Evolutionary conservation across 2,329 filamentous ascomycete genomes (phyloP), one percentile per base, ranked within the genome.

Genomic region (Colletotrichum eremochloae): DNA sequence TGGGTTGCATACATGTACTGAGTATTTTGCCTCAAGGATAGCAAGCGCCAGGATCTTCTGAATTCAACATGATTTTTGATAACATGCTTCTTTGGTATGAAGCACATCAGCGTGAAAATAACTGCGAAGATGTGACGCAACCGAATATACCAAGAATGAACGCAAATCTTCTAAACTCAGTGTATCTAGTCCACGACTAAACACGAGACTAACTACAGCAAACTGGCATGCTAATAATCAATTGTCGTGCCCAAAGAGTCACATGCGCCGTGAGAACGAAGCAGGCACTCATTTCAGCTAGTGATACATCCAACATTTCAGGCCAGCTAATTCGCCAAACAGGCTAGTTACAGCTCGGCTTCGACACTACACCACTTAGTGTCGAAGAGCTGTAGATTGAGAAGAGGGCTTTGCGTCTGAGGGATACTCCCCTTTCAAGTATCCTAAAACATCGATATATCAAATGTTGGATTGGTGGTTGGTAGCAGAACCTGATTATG

Each of bases 371-470:
- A 20, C 6, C 6, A 7, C 24, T 8, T 8, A 31, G n/a, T 9
- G 9, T 8, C 6, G 18, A 2, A 33, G 8, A 2, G 1, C 2
- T 14, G 0, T 12, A 1, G 11, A 9, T 31, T 11, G 5, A 3
- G 3, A 31, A 15, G 8, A 31, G 2, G 6, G 2, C 14, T 53
- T 29, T 18, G 15, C 6, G 6, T 4, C 3, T 0, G 31, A 31
- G 3, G 6, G 14, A 18, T 20, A 36, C 31, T 7, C 3, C 4
- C 5, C 7, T 55, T 5, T 20, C 12, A 40, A 15, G 36, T 11
- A 57, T 24, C 7, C n/a, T 18, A 8, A 24, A 1, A 57, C 18
- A 12, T 24, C 8, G 36, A 18, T 18, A 14, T 9, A 24, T 6
- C 14, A 42, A 15, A 5, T 11, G 33, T 15, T 24, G 20, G 12